These are phyloP conservation scores for Neonectria ditissima DNA, from an alignment of 2,329 filamentous ascomycete species.

Conservation along the genomic window DNA sequence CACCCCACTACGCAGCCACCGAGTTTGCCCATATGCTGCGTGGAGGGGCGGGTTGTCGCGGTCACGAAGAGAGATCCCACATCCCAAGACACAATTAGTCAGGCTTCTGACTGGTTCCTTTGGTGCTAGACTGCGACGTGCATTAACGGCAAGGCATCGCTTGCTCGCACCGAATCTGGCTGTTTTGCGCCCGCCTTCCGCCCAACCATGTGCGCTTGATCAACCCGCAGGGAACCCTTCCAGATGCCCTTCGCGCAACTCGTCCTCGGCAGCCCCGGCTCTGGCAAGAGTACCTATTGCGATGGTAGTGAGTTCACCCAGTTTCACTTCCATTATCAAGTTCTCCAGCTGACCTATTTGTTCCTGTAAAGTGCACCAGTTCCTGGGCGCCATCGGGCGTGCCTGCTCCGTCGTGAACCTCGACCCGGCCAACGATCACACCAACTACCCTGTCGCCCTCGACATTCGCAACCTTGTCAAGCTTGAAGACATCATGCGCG, in stretches of 20 bases:
- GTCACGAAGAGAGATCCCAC: slow-evolving; percentile 18
- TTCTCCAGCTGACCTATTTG: background rate
- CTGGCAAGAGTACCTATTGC: slow-evolving; percentile 97
- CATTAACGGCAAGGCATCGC: slow-evolving; percentile 25
- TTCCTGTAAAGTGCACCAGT: slow-evolving; percentile 82
- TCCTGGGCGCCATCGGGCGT: slow-evolving; percentile 93
- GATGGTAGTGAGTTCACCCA: slow-evolving; percentile 77
- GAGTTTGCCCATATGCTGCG: slow-evolving; percentile 35
- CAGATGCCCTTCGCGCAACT: slow-evolving; percentile 78
- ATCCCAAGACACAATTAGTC: slow-evolving; percentile 14
- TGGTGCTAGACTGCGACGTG: slow-evolving; percentile 9
- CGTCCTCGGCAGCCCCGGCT: slow-evolving; percentile 91
- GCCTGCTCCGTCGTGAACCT: slow-evolving; percentile 97
- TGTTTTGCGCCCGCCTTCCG: slow-evolving; percentile 5
- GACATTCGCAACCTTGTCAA: slow-evolving; percentile 92
- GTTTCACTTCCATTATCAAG: background rate
- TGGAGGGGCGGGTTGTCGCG: slow-evolving; percentile 41
- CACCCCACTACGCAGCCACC: slow-evolving; percentile 36
- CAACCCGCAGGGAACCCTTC: slow-evolving; percentile 29
- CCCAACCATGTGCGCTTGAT: slow-evolving; percentile 44
- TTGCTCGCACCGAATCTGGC: slow-evolving; percentile 16
- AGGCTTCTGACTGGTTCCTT: slow-evolving; percentile 1
- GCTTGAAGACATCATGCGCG: slow-evolving; percentile 93
- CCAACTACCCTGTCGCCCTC: slow-evolving; percentile 87
- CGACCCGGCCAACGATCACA: slow-evolving; percentile 95